These are phyloP conservation scores for Arabidopsis lyrata DNA, from an alignment of 441 rosid genomes.

Conservation along the genomic window DNA sequence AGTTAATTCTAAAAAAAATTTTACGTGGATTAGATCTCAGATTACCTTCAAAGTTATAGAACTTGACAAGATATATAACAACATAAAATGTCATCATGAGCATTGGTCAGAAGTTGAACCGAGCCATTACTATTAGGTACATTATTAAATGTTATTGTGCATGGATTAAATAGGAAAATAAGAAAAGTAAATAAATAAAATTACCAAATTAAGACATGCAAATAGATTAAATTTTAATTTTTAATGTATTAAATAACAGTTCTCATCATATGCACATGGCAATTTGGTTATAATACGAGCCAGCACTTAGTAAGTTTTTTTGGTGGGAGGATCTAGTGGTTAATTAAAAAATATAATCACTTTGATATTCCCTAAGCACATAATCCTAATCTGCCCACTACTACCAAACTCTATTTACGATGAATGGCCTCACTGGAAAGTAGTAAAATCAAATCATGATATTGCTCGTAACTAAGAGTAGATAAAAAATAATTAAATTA, in stretches of 20 bases:
- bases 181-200: conserved; percentile 28
- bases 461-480: conserved; percentile 34
- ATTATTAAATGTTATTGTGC: conserved; percentile 16
- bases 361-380: conserved; percentile 38
- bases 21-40: too few species aligned
- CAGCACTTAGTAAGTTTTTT: conserved; percentile 26
- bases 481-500: not conserved
- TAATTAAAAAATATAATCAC: conserved; percentile 26
- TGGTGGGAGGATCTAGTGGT: conserved; percentile 37
- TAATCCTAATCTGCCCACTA: conserved; percentile 39
- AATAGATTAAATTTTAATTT: not conserved
- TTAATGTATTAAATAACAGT: conserved; percentile 11
- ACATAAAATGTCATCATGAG: not conserved
- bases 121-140: conserved; percentile 18
- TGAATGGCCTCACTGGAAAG: conserved; percentile 22
- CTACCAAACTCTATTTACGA: conserved; percentile 41
- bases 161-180: conserved; percentile 25
- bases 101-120: conserved; percentile 37
- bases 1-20: too few species aligned
- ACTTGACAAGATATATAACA: not conserved
- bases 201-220: conserved; percentile 29
- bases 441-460: conserved; percentile 30
- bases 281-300: conserved; percentile 36
- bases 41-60: not conserved
- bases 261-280: conserved; percentile 46